Evolutionary conservation across 2,329 filamentous ascomycete species (phyloP), one percentile per base, ranked within the genome.

Genomic region (Nothopassalora personata): DNA sequence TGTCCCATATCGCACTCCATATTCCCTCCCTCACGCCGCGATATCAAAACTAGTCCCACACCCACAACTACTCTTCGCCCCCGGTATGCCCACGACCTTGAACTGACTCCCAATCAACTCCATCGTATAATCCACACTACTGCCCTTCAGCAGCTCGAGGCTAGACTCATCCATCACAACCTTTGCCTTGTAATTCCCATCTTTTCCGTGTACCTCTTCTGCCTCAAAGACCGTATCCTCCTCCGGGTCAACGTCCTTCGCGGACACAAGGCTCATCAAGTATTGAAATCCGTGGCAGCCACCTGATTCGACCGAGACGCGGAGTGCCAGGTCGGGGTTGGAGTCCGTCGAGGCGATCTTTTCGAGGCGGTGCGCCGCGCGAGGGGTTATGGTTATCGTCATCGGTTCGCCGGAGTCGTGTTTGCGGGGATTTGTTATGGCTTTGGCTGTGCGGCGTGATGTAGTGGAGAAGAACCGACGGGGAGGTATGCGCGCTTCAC

Each of bases 281-380:
- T 99, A 99, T 73, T 99, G 94, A 74, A 99, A 99, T 53, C 94
- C 94, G 75, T 99, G 94, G 74, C 94, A 99, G 57, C 94, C 94
- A 64, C 94, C 94, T 58, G 88, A 91, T 71, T 96, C 91, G 59
- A 99, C 92, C 61, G 89, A 87, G 65, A 99, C 89, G 54, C 93
- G 89, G n/a, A 99, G 82, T 27, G 91, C 90, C 33, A 96, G 84
- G 69, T 89, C 81, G 1, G 90, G 90, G 72, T 96, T 95, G 61
- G 67, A 60, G 65, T 74, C 80, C 59, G 61, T 79, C 60, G 66
- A 73, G 63, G 73, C 71, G 67, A 80, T 96, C 65, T 90, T 83
- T 59, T 84, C 81, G 33, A 97, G 84, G 36, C 91, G 89, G 73
- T 76, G 69, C 46, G 89, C 87, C 45, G 93, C 93, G 52, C 92